Evolutionary conservation across 2,329 filamentous ascomycete species (phyloP), one percentile per base, ranked within the genome.

Genomic region (Pseudohalonectria lignicola): DNA sequence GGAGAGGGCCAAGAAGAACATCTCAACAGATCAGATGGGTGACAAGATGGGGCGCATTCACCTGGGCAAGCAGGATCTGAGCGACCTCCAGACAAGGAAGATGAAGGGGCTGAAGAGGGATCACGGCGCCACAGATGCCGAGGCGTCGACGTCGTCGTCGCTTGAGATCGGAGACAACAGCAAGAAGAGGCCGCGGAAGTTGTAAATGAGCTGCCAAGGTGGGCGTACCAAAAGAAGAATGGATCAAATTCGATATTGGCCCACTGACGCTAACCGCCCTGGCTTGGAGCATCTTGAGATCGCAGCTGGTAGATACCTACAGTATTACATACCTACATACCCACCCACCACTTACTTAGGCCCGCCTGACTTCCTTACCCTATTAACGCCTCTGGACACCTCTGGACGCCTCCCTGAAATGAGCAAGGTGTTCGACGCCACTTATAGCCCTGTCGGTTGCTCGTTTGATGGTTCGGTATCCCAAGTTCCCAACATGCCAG

Each of bases 51-150:
- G 90, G 45, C 80, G 87, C 49, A 83, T 98, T 45, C 92, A 98
- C 60, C 63, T 94, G 43, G 86, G 84, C 53, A 86, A 82, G 66
- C 87, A 95, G 63, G 87, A 98, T 63, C 72, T 98, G 42, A 71
- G 69, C 54, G 75, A 82, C 51, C 62, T 98, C 61, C 92, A 98
- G 69, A 93, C 88, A 38, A 80, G 92, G 55, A 98, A 98, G 77
- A 96, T 98, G 88, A 98, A 98, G 78, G 92, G 88, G 48, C 62
- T 98, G 49, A 98, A 96, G 76, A 74, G 92, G 47, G 78, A 73
- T 46, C 76, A 86, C 39, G n/a, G n/a, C n/a, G n/a, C n/a, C n/a
- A 79, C 72, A 37, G 67, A 64, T 4, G 65, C 52, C 13, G 64
- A 65, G 42, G 60, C 53, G 31, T 67, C 70, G 18, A 29, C 13